These are phyloP conservation scores for Yamadazyma sp. DNA, from an alignment of 805 yeast species.

Conservation along the genomic window DNA sequence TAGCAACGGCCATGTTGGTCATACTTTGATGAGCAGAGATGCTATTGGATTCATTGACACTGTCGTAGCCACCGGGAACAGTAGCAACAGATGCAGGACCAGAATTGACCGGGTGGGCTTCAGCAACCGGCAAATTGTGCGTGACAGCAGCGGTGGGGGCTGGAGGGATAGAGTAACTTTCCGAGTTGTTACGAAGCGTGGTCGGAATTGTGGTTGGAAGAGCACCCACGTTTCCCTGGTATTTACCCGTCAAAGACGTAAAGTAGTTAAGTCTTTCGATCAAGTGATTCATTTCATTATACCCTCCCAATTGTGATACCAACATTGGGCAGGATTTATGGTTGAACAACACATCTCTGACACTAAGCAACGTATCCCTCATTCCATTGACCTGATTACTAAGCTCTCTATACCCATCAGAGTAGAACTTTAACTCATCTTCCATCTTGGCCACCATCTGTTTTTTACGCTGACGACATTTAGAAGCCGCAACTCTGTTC, in stretches of 20 bases:
- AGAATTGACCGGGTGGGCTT: slow-evolving; percentile 2
- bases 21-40: slow-evolving; percentile 25
- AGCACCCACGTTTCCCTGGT: slow-evolving; percentile 24
- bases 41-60: slow-evolving; percentile 8
- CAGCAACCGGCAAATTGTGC: slow-evolving; percentile 8
- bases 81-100: slow-evolving; percentile 8
- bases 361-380: slow-evolving; percentile 53
- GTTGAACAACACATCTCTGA: slow-evolving; percentile 47
- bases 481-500: slow-evolving; percentile 92
- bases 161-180: slow-evolving; percentile 8
- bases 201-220: slow-evolving; percentile 43
- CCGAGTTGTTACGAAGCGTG: slow-evolving; percentile 24
- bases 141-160: slow-evolving; percentile 2
- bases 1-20: slow-evolving; percentile 22
- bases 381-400: slow-evolving; percentile 57
- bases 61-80: slow-evolving; percentile 14
- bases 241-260: slow-evolving; percentile 26
- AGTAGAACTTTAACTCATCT: slow-evolving; percentile 67
- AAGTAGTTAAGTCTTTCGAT: slow-evolving; percentile 34
- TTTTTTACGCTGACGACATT: slow-evolving; percentile 93
- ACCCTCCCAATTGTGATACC: slow-evolving; percentile 46
- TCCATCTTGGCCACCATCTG: slow-evolving; percentile 83
- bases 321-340: slow-evolving; percentile 52
- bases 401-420: slow-evolving; percentile 67
- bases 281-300: slow-evolving; percentile 44